Conservation (phyloP, 2,329 filamentous ascomycete genomes). For the Paraphoma sp. region DNA sequence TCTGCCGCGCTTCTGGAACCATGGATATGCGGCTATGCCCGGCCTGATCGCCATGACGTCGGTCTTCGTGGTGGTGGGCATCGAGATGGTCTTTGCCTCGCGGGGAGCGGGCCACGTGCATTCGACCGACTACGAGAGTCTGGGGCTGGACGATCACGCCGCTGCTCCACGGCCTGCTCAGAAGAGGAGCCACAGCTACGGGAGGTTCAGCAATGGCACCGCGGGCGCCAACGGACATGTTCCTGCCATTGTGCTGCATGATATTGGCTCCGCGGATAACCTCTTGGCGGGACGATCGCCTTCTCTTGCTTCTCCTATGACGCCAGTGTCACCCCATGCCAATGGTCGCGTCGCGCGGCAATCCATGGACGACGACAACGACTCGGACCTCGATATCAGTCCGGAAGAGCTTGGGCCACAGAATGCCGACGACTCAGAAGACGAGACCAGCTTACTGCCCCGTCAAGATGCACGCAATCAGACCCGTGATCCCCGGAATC, state of each 20-base stretch:
- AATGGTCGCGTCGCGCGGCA: slow-evolving; percentile 11
- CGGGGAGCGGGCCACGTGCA: slow-evolving; percentile 67
- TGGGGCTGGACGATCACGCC: slow-evolving; percentile 32
- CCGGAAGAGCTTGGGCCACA: slow-evolving; percentile 44
- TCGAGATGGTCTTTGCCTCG: slow-evolving; percentile 89
- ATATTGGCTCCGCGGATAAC: slow-evolving; percentile 40
- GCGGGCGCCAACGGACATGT: slow-evolving; percentile 27
- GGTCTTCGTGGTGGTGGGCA: slow-evolving; percentile 71
- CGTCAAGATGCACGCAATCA: slow-evolving; percentile 27
- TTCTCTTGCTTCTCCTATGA: slow-evolving; percentile 30
- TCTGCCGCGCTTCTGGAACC: slow-evolving; percentile 48
- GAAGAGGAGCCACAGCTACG: slow-evolving; percentile 42
- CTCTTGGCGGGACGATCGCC: slow-evolving; percentile 44
- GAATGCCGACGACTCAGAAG: slow-evolving; percentile 31
- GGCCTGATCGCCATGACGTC: slow-evolving; percentile 49
- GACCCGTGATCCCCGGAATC: slow-evolving; percentile 10
- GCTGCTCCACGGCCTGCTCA: slow-evolving; percentile 26
- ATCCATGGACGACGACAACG: slow-evolving; percentile 30
- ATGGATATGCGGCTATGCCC: slow-evolving; percentile 49
- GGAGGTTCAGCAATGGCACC: slow-evolving; percentile 33
- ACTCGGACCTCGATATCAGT: slow-evolving; percentile 44
- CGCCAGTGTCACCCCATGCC: slow-evolving; percentile 13
- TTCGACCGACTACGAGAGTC: slow-evolving; percentile 58
- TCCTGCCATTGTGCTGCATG: slow-evolving; percentile 40
- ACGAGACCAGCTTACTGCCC: slow-evolving; percentile 42